Percentiles rank a stretch among this genome's conserved stretches.
Evolutionary conservation across 805 yeast genomes (phyloP).

Genomic region (Wickerhamomyces pijperi): DNA sequence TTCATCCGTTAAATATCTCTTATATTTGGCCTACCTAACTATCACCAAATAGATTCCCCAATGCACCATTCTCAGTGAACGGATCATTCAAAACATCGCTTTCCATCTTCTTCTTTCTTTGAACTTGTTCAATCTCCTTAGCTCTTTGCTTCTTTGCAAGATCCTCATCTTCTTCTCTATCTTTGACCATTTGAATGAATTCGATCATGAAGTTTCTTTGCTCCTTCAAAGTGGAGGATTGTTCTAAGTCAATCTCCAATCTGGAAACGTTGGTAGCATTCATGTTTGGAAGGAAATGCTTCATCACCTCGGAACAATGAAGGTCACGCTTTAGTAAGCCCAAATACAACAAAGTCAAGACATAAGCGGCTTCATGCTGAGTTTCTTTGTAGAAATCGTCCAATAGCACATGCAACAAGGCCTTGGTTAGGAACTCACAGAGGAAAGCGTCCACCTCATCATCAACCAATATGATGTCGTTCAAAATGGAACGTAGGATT

Average conservation of each 20-base stretch:
- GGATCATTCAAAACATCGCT: conserved; percentile 63
- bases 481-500: conserved; percentile 63
- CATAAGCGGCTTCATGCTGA: conserved; percentile 85
- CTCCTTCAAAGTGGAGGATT: conserved; percentile 61
- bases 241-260: conserved; percentile 52
- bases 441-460: conserved; percentile 61
- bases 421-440: conserved; percentile 51
- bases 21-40: no score
- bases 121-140: conserved; percentile 39
- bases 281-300: conserved; percentile 42
- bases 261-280: conserved; percentile 44
- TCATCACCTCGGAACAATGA: conserved; percentile 52
- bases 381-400: conserved; percentile 78
- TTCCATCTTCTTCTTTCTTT: conserved; percentile 33
- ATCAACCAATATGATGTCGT: conserved; percentile 56
- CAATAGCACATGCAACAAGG: conserved; percentile 54
- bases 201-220: conserved; percentile 74
- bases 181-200: conserved; percentile 55
- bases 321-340: conserved; percentile 59
- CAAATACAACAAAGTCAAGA: conserved; percentile 70
- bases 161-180: conserved; percentile 30
- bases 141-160: conserved; percentile 34
- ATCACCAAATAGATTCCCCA: conserved; percentile 46
- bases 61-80: conserved; percentile 56
- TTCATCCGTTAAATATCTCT: no score